Percentiles rank a stretch among this genome's conserved stretches.
These are phyloP conservation scores for Vigna unguiculata DNA, from an alignment of 306 rosid species.

Conservation along the genomic window DNA sequence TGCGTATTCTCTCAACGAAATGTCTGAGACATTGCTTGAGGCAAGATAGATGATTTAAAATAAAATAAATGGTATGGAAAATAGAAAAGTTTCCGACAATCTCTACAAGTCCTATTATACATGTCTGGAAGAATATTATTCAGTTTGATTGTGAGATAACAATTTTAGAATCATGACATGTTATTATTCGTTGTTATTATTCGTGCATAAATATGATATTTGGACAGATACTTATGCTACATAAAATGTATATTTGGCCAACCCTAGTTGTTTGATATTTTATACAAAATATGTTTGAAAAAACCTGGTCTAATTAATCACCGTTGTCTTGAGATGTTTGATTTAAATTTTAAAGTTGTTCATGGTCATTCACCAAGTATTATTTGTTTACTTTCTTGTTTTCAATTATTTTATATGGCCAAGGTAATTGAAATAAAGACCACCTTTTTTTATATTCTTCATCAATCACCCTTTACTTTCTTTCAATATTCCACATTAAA, in stretches of 20 bases:
- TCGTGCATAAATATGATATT: not conserved
- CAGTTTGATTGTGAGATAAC: not conserved
- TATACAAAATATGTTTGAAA: not conserved
- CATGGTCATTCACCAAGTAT: not conserved
- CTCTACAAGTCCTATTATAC: not conserved
- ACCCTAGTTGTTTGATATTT: slow-evolving; percentile 30
- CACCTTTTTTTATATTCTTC: slow-evolving; percentile 43
- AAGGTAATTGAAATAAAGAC: slow-evolving; percentile 43
- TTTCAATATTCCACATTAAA: slow-evolving; percentile 45
- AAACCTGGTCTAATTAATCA: slow-evolving; percentile 6
- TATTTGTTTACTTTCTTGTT: not conserved
- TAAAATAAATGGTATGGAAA: not conserved
- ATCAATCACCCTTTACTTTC: slow-evolving; percentile 41
- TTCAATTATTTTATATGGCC: not conserved
- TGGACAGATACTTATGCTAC: not conserved
- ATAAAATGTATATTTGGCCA: slow-evolving; percentile 19
- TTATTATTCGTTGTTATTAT: not conserved
- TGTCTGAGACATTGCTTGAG: slow-evolving; percentile 7
- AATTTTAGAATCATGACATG: not conserved
- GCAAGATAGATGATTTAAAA: not conserved
- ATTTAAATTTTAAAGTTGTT: not conserved
- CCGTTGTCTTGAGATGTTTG: not conserved
- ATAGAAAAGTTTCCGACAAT: not conserved
- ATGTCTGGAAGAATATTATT: not conserved
- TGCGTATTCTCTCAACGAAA: not conserved